Percentiles rank a stretch among this genome's conserved stretches.
Conservation (phyloP, 1,284 basidiomycete genomes). For the Agaricales sp. region DNA sequence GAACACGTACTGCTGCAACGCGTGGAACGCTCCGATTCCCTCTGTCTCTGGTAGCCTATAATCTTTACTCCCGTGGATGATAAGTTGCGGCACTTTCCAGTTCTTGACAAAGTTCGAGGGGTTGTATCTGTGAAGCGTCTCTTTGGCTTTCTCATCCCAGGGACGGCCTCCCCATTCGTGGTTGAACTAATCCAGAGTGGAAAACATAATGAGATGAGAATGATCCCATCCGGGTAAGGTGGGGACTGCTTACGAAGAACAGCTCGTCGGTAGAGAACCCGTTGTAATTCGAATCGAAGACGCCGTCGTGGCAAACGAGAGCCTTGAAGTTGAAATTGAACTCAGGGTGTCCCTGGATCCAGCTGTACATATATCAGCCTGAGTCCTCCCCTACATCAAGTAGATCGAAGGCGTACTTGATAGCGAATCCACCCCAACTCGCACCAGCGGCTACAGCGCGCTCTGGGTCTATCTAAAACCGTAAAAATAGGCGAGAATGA, state of each 20-base stretch:
- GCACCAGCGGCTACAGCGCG: conserved; percentile 76
- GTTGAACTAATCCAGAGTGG: conserved; percentile 45
- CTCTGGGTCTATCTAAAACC: conserved; percentile 61
- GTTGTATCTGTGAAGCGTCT: conserved; percentile 42
- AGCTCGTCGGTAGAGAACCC: conserved; percentile 79
- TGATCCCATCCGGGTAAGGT: background rate
- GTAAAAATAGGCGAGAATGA: background rate
- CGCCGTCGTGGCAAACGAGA: conserved; percentile 82
- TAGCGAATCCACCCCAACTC: conserved; percentile 76
- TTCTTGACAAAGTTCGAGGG: conserved; percentile 74
- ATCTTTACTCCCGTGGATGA: conserved; percentile 84
- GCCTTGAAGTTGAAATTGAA: conserved; percentile 82
- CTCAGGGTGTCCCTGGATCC: conserved; percentile 90
- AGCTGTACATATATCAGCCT: conserved; percentile 59
- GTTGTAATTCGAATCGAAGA: conserved; percentile 67
- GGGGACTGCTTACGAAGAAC: conserved; percentile 57
- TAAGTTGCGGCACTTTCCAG: conserved; percentile 79
- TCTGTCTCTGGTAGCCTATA: conserved; percentile 79
- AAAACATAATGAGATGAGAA: background rate
- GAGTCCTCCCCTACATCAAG: no score
- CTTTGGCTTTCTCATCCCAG: conserved; percentile 55
- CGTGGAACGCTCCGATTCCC: conserved; percentile 74
- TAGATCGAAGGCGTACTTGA: conserved; percentile 46
- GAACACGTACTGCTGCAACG: conserved; percentile 58
- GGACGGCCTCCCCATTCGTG: conserved; percentile 78